Conservation (phyloP, 768 basidiomycete species). For the Tricholoma sp. region DNA sequence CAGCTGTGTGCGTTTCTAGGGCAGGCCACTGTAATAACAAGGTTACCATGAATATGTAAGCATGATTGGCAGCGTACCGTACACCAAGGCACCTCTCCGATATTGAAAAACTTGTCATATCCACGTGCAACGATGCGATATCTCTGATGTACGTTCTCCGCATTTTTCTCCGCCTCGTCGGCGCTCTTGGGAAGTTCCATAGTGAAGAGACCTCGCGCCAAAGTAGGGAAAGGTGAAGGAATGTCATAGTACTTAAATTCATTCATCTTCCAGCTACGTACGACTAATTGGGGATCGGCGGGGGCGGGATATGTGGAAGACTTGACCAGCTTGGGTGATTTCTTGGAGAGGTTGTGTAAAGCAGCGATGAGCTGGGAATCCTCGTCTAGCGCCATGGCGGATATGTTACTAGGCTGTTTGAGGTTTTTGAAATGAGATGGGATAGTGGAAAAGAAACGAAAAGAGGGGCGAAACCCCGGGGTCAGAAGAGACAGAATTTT, state of each 20-base stretch:
- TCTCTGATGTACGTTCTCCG: slow-evolving; percentile 21
- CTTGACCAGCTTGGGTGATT: slow-evolving; percentile 60
- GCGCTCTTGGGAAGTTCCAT: slow-evolving; percentile 33
- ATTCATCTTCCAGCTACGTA: slow-evolving; percentile 96
- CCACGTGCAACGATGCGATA: slow-evolving; percentile 79
- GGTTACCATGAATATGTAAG: neutral
- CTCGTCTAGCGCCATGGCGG: slow-evolving; percentile 17
- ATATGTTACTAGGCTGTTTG: neutral
- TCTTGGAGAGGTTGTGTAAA: slow-evolving; percentile 48
- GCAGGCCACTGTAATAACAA: slow-evolving; percentile 59
- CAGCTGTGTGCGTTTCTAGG: slow-evolving; percentile 59
- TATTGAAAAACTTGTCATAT: slow-evolving; percentile 99
- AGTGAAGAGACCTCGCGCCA: slow-evolving; percentile 91
- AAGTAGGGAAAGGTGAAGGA: slow-evolving; percentile 88
- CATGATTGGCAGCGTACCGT: slow-evolving; percentile 47
- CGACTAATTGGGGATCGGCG: slow-evolving; percentile 43
- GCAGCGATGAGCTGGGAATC: slow-evolving; percentile 59
- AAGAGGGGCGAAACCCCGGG: slow-evolving; percentile 11
- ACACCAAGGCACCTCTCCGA: slow-evolving; percentile 94
- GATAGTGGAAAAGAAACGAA: slow-evolving; percentile 7
- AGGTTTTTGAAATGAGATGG: slow-evolving; percentile 1
- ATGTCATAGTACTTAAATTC: slow-evolving; percentile 92
- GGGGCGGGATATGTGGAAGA: slow-evolving; percentile 54
- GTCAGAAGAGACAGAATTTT: slow-evolving; percentile 14
- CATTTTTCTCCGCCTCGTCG: slow-evolving; percentile 7